Percentiles rank a stretch among this genome's conserved stretches.
phyloP scores from a whole-genome alignment of 225 moss, liverwort and hornwort species.

The Marchantia paleacea region DNA sequence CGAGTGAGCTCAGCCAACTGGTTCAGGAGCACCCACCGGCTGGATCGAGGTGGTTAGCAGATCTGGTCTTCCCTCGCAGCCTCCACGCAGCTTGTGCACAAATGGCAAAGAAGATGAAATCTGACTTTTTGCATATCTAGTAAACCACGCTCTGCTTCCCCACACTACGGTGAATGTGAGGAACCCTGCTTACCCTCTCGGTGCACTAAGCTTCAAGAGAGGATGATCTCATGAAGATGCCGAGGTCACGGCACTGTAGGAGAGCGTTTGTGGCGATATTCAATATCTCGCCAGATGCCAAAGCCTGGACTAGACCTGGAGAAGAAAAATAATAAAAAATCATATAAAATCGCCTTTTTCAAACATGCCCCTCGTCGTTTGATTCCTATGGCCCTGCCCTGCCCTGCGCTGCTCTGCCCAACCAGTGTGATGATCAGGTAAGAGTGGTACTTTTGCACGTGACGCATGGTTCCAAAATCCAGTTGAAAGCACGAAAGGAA shows the following conservation, averaged over 20 bases:
- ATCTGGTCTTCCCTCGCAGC: neutral
- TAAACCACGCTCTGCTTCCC: neutral
- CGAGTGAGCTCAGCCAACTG: neutral
- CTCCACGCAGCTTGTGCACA: neutral
- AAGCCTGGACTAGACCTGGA: too few species aligned
- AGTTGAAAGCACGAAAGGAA: too few species aligned
- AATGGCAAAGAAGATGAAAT: neutral
- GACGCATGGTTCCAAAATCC: too few species aligned
- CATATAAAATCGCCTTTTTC: too few species aligned
- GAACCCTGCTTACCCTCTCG: neutral
- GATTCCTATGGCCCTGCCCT: too few species aligned
- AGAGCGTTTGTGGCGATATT: too few species aligned
- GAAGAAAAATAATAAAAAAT: too few species aligned
- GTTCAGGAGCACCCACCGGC: neutral
- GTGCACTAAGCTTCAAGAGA: neutral
- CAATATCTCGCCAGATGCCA: too few species aligned
- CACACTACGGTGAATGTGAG: neutral
- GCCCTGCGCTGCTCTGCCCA: too few species aligned
- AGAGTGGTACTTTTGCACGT: too few species aligned
- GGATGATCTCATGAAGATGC: neutral
- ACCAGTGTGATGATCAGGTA: too few species aligned
- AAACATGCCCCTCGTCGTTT: too few species aligned
- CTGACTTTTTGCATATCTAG: neutral
- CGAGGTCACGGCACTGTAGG: neutral
- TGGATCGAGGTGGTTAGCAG: neutral